These are phyloP conservation scores for Bruguiera gymnorhiza DNA, from an alignment of 345 rosid species.

Conservation along the genomic window DNA sequence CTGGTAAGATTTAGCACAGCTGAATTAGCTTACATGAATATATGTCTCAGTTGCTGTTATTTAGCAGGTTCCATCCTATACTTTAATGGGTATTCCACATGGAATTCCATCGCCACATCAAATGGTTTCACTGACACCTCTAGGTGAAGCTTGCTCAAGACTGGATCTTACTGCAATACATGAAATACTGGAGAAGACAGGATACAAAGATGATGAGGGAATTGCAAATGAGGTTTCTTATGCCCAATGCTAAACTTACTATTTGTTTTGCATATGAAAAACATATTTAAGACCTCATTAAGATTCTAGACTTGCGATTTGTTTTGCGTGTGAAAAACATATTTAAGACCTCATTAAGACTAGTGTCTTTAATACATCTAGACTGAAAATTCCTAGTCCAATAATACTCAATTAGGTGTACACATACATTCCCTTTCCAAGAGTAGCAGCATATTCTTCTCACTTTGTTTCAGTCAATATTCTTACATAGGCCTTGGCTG, in stretches of 20 bases:
- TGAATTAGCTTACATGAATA: not conserved
- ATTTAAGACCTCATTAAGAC: too few species aligned
- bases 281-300: too few species aligned
- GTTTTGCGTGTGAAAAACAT: not conserved
- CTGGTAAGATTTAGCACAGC: constrained; percentile 5
- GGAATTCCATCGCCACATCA: constrained; percentile 48
- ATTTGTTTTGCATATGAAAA: not conserved
- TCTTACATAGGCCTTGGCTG: too few species aligned
- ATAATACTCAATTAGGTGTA: too few species aligned
- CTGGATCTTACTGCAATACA: constrained; percentile 75
- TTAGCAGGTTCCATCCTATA: constrained; percentile 63
- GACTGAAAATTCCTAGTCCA: too few species aligned
- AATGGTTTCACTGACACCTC: constrained; percentile 47
- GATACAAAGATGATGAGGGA: constrained; percentile 84
- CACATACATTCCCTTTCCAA: too few species aligned
- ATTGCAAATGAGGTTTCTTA: constrained; percentile 67
- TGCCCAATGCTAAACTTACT: not conserved
- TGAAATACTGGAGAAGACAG: constrained; percentile 65
- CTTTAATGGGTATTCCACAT: constrained; percentile 62
- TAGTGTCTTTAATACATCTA: too few species aligned
- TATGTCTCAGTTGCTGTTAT: not conserved
- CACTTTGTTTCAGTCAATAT: too few species aligned
- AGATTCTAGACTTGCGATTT: not conserved
- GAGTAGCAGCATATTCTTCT: too few species aligned
- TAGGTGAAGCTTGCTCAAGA: constrained; percentile 81